Base-by-base conservation (phyloP, 2,329 filamentous ascomycete species). In the Canariomyces notabilis region DNA sequence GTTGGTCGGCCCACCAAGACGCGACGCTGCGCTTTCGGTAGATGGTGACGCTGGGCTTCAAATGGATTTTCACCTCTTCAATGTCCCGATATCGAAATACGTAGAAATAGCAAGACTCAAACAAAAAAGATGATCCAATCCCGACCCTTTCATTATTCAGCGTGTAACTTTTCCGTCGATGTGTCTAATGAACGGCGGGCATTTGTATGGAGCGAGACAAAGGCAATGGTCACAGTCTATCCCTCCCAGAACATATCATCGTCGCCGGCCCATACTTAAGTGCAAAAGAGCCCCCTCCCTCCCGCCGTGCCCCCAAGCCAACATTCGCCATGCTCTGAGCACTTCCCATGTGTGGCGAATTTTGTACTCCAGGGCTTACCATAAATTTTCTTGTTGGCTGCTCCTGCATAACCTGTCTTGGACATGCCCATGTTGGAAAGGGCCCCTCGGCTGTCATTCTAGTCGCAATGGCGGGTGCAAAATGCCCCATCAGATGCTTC, bases 401-500 rank as follows among this genome's bases (percentile, higher is more conserved):
- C 18, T 32, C 36, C 37, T 6, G 20, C 36, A 20, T 38, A 7
- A 29, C 29, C n/a, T 21, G 29, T 12, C 29, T 31, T 21, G 29
- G 16, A 20, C 6, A 32, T 35, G 22, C 20, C 19, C 40, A 16
- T 11, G 38, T 20, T 23, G 33, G 44, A 15, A 37, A 20, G 18
- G 21, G 20, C 18, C 9, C 46, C 35, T 26, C 5, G 37, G n/a
- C 14, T 31, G 18, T 44, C 22, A 37, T 43, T 46, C 37, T 23
- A 21, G 34, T 37, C 20, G 20, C 18, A 12, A 33, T 37, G 16
- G 31, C 37, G n/a, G 18, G 43, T 34, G n/a, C 29, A 48, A 46
- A 26, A 35, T 40, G 31, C 26, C 15, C 23, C 22, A 31, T 38
- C 33, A 26, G 38, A 23, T 47, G n/a, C 12, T 62, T 77, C 87